These are phyloP conservation scores for Rhypophila decipiens DNA, from an alignment of 495 filamentous ascomycete genomes.

Conservation along the genomic window DNA sequence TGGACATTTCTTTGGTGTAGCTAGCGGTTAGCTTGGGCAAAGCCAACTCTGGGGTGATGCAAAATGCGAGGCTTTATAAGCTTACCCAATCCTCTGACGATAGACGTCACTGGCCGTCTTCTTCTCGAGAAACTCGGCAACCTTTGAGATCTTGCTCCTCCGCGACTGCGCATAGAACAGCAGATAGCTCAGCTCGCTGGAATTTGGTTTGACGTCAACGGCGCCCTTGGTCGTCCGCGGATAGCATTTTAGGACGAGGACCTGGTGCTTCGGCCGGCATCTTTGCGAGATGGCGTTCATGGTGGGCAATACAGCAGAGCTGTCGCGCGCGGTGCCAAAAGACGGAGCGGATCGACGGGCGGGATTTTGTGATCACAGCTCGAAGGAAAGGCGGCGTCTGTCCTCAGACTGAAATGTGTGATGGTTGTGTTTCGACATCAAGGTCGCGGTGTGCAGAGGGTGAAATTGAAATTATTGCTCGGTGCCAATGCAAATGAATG, in stretches of 20 bases:
- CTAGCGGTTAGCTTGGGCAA: slow-evolving; percentile 1
- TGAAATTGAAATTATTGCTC: neutral
- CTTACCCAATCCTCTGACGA: slow-evolving; percentile 72
- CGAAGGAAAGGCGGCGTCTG: neutral
- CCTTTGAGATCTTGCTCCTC: slow-evolving; percentile 88
- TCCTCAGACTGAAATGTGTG: neutral
- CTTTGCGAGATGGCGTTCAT: slow-evolving; percentile 54
- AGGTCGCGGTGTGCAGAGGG: neutral
- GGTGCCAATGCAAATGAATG: no score
- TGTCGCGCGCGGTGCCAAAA: neutral
- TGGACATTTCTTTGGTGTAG: slow-evolving; percentile 68
- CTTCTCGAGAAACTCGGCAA: slow-evolving; percentile 85
- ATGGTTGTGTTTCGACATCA: neutral
- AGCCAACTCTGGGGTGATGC: neutral
- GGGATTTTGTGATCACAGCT: neutral
- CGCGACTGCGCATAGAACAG: slow-evolving; percentile 93
- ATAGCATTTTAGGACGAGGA: slow-evolving; percentile 89
- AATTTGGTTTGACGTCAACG: slow-evolving; percentile 84
- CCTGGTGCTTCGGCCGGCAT: slow-evolving; percentile 86
- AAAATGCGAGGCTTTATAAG: slow-evolving; percentile 7
- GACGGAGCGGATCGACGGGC: neutral
- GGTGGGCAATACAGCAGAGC: slow-evolving; percentile 13
- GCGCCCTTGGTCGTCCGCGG: slow-evolving; percentile 82
- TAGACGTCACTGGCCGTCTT: slow-evolving; percentile 83
- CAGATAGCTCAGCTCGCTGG: slow-evolving; percentile 89